Base-by-base conservation (phyloP, 352 stramenopile species). In the Pythium utonaiense region DNA sequence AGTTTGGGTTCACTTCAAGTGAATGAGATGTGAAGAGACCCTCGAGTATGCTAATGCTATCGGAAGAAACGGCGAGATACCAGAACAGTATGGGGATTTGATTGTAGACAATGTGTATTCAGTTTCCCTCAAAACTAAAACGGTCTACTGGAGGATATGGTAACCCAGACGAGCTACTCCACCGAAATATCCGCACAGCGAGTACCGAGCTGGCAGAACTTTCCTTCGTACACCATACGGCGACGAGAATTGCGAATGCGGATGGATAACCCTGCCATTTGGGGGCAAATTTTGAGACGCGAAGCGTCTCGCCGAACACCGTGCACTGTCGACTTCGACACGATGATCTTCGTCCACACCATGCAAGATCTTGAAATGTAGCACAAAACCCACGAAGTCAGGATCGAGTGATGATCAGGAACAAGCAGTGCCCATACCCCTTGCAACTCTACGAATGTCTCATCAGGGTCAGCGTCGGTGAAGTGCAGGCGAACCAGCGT, bases 221-320 rank as follows among this genome's bases (percentile, higher is more conserved):
- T 61, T 1, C 51, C 60, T 5, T 66, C 34, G 44, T 66, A 66
- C 17, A 66, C 60, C 17, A 24, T 6, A 34, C 60, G 60, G 16
- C 27, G 44, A 17, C 60, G 60, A 21, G 60, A 67, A 38, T 59
- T 67, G 27, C 13, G 12, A 30, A 67, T 62, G 19, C 60, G 60
- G 1, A 67, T n/a, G 0, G 1, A 67, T n/a, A 0, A 62, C 25
- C 14, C 21, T 42, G 1, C 60, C 60, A 19, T 62, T 54, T 21
- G 13, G 19, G 7, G 53, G 53, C 3, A 62, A 5, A n/a, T 30
- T 58, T 24, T 34, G 41, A 3, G 53, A 62, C 13, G 28, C 53
- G 24, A n/a, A 58, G 30, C 6, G 53, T 67, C 60, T 62, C 60
- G 28, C 47, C 47, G 42, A 67, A 67, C 1, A 61, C 50, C 17